Evolutionary conservation across 768 basidiomycete genomes (phyloP), one percentile per base, ranked within the genome.

Genomic region (Coprinopsis sp.): DNA sequence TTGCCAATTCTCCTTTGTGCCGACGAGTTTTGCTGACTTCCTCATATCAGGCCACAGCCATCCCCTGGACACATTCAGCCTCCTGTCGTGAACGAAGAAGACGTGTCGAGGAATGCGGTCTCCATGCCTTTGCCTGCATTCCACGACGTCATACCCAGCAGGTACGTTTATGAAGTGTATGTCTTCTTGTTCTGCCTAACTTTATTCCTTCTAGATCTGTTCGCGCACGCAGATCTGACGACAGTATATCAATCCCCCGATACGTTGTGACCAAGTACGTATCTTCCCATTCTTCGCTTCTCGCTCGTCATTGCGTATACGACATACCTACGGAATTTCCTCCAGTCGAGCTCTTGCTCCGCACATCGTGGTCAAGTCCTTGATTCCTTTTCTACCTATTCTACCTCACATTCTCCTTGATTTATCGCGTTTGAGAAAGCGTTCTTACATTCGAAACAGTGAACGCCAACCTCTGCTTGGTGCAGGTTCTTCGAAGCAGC

Each of bases 391-490:
- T n/a, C n/a, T n/a, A n/a, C n/a, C n/a, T n/a, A n/a, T n/a, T n/a
- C n/a, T n/a, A n/a, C n/a, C n/a, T n/a, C n/a, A n/a, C n/a, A n/a
- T n/a, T n/a, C n/a, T n/a, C n/a, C 28, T 42, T 43, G 8, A 25
- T 13, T 33, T 48, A 36, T 28, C 10, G 6, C 14, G 27, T 12
- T 13, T n/a, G 19, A 7, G n/a, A 19, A 4, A 23, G 28, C 21
- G 22, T 28, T 42, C 37, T 42, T 49, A 24, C 27, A 3, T 24
- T 38, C 24, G 23, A n/a, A 10, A 12, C 47, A 83, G 81, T 51
- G 82, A 83, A 64, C 68, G 69, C 0, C 69, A 64, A 11, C 81
- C 82, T 2, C 67, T 83, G 10, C 69, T 82, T 8, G 66, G 67
- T 14, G 59, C 63, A 0, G 47, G 61, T 2, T 66, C 67, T 0